These are phyloP conservation scores for Colletotrichum sp. DNA, from an alignment of 2,329 filamentous ascomycete genomes.

Conservation along the genomic window DNA sequence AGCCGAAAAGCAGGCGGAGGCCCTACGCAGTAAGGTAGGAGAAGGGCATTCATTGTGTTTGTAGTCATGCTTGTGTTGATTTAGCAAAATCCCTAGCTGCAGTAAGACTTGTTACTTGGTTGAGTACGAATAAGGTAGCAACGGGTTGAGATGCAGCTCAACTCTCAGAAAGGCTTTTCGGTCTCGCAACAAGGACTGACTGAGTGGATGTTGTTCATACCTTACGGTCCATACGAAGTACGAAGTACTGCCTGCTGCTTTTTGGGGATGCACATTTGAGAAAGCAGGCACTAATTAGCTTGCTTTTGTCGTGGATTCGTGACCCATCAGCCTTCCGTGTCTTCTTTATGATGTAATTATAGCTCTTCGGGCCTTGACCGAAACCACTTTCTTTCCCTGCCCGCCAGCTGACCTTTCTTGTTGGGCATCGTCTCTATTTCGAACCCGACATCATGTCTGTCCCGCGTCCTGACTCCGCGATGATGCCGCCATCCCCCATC, in stretches of 20 bases:
- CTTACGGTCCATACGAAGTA: not conserved
- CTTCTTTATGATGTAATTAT: constrained; percentile 15
- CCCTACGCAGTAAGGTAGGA: not conserved
- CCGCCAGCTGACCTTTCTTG: not conserved
- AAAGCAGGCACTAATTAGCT: not conserved
- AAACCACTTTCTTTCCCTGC: not conserved
- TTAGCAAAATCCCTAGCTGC: not conserved
- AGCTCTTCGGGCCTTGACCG: constrained; percentile 17
- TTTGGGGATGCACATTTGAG: not conserved
- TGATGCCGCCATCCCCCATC: not conserved
- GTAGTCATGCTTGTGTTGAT: not conserved
- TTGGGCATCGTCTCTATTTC: not conserved
- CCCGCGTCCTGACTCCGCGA: not conserved
- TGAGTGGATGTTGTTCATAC: not conserved
- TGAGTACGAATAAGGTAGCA: not conserved
- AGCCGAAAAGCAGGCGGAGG: constrained; percentile 2
- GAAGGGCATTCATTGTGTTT: not conserved
- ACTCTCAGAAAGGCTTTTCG: not conserved
- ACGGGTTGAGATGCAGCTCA: not conserved
- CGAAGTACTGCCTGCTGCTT: not conserved
- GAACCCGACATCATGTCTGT: not conserved
- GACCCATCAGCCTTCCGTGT: not conserved
- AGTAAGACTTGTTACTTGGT: not conserved
- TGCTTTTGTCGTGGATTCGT: not conserved
- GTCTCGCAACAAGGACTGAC: not conserved